Conservation (phyloP, 345 rosid genomes). For the Nephelium lappaceum region DNA sequence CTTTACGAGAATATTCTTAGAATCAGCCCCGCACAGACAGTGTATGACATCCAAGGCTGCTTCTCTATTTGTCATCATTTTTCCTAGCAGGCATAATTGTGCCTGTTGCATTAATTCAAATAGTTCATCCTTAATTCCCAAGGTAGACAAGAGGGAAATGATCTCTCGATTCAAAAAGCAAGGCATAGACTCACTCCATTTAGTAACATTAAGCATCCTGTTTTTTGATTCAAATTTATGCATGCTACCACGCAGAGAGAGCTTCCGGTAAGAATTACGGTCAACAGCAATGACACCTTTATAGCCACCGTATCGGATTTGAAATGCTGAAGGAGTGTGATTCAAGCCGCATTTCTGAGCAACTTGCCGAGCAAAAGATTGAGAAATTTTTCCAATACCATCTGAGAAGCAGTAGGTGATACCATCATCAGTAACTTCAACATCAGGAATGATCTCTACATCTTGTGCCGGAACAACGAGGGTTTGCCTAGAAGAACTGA, state of each 20-base stretch:
- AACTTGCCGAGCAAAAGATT: constrained; percentile 69
- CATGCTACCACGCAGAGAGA: constrained; percentile 87
- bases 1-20: constrained; percentile 59
- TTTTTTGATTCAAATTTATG: constrained; percentile 75
- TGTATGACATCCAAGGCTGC: constrained; percentile 74
- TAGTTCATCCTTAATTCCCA: constrained; percentile 67
- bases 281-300: constrained; percentile 93
- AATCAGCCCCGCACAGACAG: constrained; percentile 52
- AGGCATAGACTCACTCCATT: constrained; percentile 83
- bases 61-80: constrained; percentile 63
- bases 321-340: constrained; percentile 89
- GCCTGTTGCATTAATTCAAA: constrained; percentile 64
- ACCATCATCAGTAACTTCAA: constrained; percentile 70
- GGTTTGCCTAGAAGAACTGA: constrained; percentile 85
- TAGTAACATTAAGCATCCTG: constrained; percentile 89
- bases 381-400: constrained; percentile 92
- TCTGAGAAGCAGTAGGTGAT: constrained; percentile 85
- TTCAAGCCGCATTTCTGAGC: constrained; percentile 77
- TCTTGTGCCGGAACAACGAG: constrained; percentile 64
- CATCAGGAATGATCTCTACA: constrained; percentile 78
- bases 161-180: constrained; percentile 92
- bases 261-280: constrained; percentile 68
- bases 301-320: constrained; percentile 92
- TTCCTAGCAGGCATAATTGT: constrained; percentile 61
- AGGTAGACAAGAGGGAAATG: constrained; percentile 78